Percentiles rank a stretch among this genome's conserved stretches.
Evolutionary conservation across 2,329 filamentous ascomycete species (phyloP).

Genomic region (Fusarium scirpi): DNA sequence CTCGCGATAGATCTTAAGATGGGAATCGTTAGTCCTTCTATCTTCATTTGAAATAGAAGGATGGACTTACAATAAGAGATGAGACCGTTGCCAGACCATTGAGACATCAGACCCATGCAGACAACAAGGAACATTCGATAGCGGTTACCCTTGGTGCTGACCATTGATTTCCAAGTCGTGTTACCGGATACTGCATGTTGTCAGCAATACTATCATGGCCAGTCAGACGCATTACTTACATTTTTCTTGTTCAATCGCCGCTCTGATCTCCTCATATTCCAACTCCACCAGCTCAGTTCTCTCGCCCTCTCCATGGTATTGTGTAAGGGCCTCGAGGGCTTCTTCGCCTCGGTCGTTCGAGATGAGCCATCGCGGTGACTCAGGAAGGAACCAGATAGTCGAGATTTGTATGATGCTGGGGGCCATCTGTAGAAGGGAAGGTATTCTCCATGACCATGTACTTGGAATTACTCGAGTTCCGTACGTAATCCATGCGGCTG

Average conservation of each 20-base stretch:
- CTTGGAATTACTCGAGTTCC: constrained; percentile 56
- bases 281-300: constrained; percentile 63
- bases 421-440: constrained; percentile 46
- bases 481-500: constrained; percentile 58
- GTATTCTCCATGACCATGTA: constrained; percentile 54
- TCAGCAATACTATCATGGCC: accelerated
- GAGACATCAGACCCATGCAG: constrained; percentile 59
- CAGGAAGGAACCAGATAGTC: constrained; percentile 65
- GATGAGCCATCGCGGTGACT: constrained; percentile 73
- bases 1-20: constrained; percentile 16
- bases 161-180: constrained; percentile 48
- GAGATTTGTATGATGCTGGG: constrained; percentile 26
- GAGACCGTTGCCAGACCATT: constrained; percentile 53
- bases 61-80: constrained; percentile 50
- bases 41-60: too few species aligned
- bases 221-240: constrained; percentile 27
- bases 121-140: constrained; percentile 55
- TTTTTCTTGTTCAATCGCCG: constrained; percentile 54
- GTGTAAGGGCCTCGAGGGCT: constrained; percentile 64
- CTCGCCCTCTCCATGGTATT: constrained; percentile 69
- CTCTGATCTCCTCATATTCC: constrained; percentile 62
- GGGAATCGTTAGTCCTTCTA: too few species aligned
- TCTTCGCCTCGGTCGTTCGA: constrained; percentile 53
- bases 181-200: constrained; percentile 20
- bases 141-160: constrained; percentile 49